Conservation (phyloP, 2,329 filamentous ascomycete genomes). For the Bimuria novae-zelandiae region DNA sequence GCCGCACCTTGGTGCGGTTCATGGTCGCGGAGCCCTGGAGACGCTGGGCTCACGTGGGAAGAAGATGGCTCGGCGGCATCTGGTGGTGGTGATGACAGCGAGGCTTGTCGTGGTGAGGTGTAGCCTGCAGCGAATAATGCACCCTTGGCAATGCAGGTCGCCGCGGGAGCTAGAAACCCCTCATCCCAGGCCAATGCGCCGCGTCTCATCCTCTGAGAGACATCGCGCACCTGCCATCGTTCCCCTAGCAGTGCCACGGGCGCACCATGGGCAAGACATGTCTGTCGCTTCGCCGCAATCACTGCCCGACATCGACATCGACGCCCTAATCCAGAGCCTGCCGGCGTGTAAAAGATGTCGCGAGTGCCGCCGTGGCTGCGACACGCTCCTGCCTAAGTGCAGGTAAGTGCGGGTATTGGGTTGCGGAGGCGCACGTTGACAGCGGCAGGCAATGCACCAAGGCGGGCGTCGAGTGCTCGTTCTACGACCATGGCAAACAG, state of each 20-base stretch:
- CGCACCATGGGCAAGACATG: conserved; percentile 23
- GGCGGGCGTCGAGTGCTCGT: conserved; percentile 41
- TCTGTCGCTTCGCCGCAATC: conserved; percentile 17
- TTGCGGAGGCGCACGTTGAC: conserved; percentile 4
- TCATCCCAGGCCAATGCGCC: not conserved
- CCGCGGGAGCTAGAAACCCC: conserved; percentile 8
- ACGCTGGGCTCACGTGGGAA: too few species aligned
- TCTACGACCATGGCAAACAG: conserved; percentile 41
- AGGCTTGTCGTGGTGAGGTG: not conserved
- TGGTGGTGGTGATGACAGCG: not conserved
- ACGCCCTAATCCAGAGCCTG: conserved; percentile 30
- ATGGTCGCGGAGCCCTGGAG: too few species aligned
- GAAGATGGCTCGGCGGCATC: too few species aligned
- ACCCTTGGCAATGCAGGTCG: conserved; percentile 11
- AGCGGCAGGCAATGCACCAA: conserved; percentile 42
- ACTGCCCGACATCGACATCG: conserved; percentile 21
- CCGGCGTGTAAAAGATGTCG: conserved; percentile 44
- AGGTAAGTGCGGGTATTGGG: conserved; percentile 19
- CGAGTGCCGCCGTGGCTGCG: conserved; percentile 43
- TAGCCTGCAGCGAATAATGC: not conserved
- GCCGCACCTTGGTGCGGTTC: conserved; percentile 40
- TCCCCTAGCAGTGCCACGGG: not conserved
- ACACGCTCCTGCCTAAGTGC: conserved; percentile 44
- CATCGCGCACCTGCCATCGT: not conserved
- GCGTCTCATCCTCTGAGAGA: not conserved